These are phyloP conservation scores for Plectosphaerella plurivora DNA, from an alignment of 2,329 filamentous ascomycete species.

Conservation along the genomic window DNA sequence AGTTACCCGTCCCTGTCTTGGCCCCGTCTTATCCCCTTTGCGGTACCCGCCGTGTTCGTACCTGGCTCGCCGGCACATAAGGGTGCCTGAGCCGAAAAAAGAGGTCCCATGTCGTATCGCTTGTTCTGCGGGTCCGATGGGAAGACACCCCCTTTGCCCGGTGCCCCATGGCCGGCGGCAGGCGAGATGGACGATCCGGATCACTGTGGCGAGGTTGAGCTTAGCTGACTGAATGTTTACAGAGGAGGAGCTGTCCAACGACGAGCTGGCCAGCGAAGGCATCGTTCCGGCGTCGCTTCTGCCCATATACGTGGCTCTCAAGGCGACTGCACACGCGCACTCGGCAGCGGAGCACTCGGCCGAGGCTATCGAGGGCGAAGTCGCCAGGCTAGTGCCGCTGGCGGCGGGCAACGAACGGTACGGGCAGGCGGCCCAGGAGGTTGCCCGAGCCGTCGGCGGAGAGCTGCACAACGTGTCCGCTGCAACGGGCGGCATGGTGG, in stretches of 20 bases:
- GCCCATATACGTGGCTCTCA: slow-evolving; percentile 65
- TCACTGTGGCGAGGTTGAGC: too few species aligned
- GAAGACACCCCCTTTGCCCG: background rate
- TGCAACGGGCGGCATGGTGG: slow-evolving; percentile 82
- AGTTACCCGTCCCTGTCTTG: slow-evolving; percentile 18
- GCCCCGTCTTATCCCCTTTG: background rate
- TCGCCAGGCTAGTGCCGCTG: slow-evolving; percentile 39
- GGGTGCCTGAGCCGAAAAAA: background rate
- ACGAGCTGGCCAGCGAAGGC: slow-evolving; percentile 44
- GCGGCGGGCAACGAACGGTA: slow-evolving; percentile 46
- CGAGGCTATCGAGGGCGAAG: slow-evolving; percentile 48
- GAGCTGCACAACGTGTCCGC: slow-evolving; percentile 93
- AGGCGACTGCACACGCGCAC: slow-evolving; percentile 41
- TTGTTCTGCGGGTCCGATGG: background rate
- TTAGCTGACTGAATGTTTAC: background rate
- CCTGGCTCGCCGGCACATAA: background rate
- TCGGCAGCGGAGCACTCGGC: slow-evolving; percentile 13
- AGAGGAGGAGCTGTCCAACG: slow-evolving; percentile 52
- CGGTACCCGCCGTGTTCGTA: background rate
- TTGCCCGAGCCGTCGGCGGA: slow-evolving; percentile 71
- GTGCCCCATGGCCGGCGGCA: background rate
- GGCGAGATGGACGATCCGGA: too few species aligned
- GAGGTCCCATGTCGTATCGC: background rate
- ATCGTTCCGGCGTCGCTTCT: slow-evolving; percentile 55
- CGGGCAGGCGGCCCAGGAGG: slow-evolving; percentile 55